Base-by-base conservation (phyloP, 2,329 filamentous ascomycete species). In the Grosmannia penicillata region DNA sequence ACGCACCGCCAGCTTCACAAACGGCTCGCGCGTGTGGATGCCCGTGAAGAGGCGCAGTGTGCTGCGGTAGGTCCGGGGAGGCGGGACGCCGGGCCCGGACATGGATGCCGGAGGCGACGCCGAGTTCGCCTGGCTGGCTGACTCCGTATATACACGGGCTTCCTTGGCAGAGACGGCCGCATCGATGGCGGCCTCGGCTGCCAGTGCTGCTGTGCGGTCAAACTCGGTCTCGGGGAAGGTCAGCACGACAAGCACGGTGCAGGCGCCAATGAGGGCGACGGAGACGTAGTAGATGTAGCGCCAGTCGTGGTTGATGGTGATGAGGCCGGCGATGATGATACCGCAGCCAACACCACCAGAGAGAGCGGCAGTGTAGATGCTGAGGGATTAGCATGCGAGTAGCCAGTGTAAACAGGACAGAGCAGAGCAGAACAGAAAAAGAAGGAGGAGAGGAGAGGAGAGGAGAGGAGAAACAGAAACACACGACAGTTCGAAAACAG, bases 191-290 rank as follows among this genome's bases (percentile, higher is more conserved):
- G n/a, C n/a, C n/a, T n/a, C n/a, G n/a, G n/a, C n/a, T n/a, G n/a
- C n/a, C n/a, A n/a, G n/a, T n/a, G n/a, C n/a, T n/a, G n/a, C n/a
- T n/a, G n/a, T 25, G 41, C 66, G 56, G 31, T 48, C 51, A 48
- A 61, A 74, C 8, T 61, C 60, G 0, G 69, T 74, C 49, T 74
- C 70, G 0, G 70, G 70, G 37, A 75, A 66, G 6, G 65, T 66
- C 40, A 75, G 62, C 46, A 68, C 53, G 8, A 65, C 59, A 3
- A 72, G 45, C 1, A 72, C 37, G 2, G 67, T 61, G 19, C 65
- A 54, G 8, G 57, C 44, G 11, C 64, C 68, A 33, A 74, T 58
- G 11, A 74, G 49, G n/a, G 60, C 68, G 4, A 61, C 51, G 6
- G 62, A 61, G 9, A 71, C 58, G 45, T 66, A 60, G 47, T 72